A percentile compares a stretch with the other conserved stretches of the same genome.
phyloP scores from a whole-genome alignment of 305 asterid genomes.

The Fraxinus dipetala region DNA sequence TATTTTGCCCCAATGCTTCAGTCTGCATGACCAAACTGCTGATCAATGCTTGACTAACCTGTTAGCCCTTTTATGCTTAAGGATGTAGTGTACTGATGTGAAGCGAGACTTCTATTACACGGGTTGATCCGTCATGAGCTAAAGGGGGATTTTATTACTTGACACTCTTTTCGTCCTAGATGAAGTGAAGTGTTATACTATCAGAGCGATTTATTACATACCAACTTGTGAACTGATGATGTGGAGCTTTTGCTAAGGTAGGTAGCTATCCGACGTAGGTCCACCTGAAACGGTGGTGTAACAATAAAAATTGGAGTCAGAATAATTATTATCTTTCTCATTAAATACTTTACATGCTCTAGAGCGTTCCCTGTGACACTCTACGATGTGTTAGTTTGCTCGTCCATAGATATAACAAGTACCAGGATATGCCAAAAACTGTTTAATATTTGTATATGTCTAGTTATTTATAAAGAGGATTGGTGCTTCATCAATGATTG shows the following conservation, averaged over 20 bases:
- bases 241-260: not conserved
- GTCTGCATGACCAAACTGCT: not conserved
- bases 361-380: not conserved
- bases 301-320: not conserved
- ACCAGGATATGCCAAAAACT: not conserved
- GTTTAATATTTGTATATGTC: not conserved
- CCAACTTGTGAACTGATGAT: not conserved
- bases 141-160: not conserved
- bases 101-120: not conserved
- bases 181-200: not conserved
- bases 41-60: not conserved
- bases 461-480: not conserved
- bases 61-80: not conserved
- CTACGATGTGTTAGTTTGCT: not conserved
- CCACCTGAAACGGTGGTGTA: not conserved
- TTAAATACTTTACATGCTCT: not conserved
- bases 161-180: not conserved
- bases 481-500: not conserved
- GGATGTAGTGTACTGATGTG: not conserved
- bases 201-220: not conserved
- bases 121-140: not conserved
- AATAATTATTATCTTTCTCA: not conserved
- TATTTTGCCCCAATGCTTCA: not conserved
- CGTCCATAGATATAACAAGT: not conserved
- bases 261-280: not conserved